Conservation (phyloP, 106 monocot genomes). For the Phalaenopsis aphrodite region DNA sequence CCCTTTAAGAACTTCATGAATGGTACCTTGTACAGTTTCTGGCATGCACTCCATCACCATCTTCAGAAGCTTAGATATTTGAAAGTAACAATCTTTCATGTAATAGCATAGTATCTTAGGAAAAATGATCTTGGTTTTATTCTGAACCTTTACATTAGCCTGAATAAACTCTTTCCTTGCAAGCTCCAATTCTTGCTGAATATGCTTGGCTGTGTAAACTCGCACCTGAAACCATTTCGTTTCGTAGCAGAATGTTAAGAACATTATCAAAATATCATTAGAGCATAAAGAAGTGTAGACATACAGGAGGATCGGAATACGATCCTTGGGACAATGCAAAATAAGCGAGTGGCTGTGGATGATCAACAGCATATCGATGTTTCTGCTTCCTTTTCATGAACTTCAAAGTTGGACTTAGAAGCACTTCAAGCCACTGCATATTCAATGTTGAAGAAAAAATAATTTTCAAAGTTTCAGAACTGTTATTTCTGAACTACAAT, state of each 20-base stretch:
- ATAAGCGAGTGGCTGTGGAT: constrained; percentile 59
- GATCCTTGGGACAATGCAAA: constrained; percentile 78
- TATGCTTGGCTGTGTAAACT: constrained; percentile 49
- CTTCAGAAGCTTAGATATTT: constrained; percentile 38
- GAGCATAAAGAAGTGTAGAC: background rate
- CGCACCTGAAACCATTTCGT: constrained; percentile 35
- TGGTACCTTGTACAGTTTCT: constrained; percentile 25
- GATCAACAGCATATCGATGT: constrained; percentile 55
- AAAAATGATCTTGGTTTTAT: constrained; percentile 38
- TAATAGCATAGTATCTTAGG: constrained; percentile 59
- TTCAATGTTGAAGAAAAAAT: background rate
- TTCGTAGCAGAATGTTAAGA: background rate
- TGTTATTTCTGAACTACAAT: background rate
- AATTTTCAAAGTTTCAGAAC: background rate
- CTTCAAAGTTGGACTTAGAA: constrained; percentile 35
- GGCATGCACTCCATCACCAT: constrained; percentile 42
- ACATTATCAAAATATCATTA: background rate
- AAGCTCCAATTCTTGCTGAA: constrained; percentile 36
- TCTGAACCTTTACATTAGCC: constrained; percentile 31
- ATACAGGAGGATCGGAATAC: constrained; percentile 73
- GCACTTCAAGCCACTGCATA: constrained; percentile 27
- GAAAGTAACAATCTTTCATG: constrained; percentile 50
- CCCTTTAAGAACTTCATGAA: constrained; percentile 12
- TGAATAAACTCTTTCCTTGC: constrained; percentile 63
- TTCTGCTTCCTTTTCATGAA: constrained; percentile 23